phyloP scores from a whole-genome alignment of 805 yeast genomes.

The Diddensiella caesifluorescens region DNA sequence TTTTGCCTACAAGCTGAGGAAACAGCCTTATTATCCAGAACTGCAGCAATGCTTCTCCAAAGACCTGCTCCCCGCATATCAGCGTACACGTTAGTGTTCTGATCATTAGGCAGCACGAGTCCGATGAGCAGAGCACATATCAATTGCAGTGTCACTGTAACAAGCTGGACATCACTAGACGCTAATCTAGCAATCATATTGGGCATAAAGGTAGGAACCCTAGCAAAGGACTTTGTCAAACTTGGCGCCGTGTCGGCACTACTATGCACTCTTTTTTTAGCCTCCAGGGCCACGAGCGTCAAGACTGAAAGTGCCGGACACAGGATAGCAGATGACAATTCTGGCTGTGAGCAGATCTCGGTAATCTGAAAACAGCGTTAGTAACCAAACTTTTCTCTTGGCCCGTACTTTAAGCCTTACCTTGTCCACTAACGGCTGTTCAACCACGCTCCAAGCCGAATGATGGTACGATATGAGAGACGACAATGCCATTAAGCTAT shows the following conservation, averaged over 20 bases:
- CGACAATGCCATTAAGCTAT: constrained; percentile 18
- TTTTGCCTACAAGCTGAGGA: constrained; percentile 21
- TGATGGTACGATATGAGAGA: constrained; percentile 14
- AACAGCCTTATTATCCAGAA: constrained; percentile 20
- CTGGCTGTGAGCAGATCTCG: constrained; percentile 5
- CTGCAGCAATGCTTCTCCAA: constrained; percentile 18
- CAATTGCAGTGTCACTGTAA: constrained; percentile 18
- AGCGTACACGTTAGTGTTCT: constrained; percentile 17
- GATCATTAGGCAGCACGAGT: constrained; percentile 14
- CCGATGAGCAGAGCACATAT: constrained; percentile 19
- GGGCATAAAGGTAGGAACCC: constrained; percentile 15
- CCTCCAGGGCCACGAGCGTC: constrained; percentile 19
- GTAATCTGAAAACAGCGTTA: constrained; percentile 2
- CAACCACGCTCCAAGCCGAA: constrained; percentile 22
- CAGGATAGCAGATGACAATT: constrained; percentile 10
- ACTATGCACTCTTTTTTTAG: constrained; percentile 7
- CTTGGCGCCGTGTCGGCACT: constrained; percentile 8
- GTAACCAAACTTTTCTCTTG: too few species aligned
- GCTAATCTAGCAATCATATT: constrained; percentile 15
- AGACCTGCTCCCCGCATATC: constrained; percentile 21
- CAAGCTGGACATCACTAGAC: constrained; percentile 14
- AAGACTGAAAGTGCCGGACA: constrained; percentile 22
- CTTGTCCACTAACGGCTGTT: constrained; percentile 18
- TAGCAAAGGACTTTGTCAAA: constrained; percentile 9
- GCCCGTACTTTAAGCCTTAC: constrained; percentile 14